Evolutionary conservation across 805 yeast species (phyloP), one percentile per base, ranked within the genome.

Genomic region (Tetrapisispora phaffii): DNA sequence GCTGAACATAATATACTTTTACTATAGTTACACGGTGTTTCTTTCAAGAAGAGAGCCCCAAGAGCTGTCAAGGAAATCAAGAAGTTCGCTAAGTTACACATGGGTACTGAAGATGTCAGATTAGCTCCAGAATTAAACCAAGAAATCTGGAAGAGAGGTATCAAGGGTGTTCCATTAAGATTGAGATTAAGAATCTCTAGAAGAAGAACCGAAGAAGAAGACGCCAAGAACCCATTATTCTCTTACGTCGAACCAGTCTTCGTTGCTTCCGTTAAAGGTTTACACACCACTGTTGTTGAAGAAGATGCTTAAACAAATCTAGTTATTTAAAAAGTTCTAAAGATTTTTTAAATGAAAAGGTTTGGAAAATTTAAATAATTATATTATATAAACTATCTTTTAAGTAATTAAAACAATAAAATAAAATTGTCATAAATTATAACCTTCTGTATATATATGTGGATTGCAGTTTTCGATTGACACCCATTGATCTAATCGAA

Each of bases 1-100:
- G 10, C 4, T 10, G 24, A 19, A 38, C 26, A 19, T 28, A 38
- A 38, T 28, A 13, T 17, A 7, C 13, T 34, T 34, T 43, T 60
- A 39, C 19, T 29, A n/a, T 67, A 84, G 94, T 85, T 88, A 72
- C 95, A 86, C 77, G 97, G 97, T 80, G 89, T 83, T 65, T 85
- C 87, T 76, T 93, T 90, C 96, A 93, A 93, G 82, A 85, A 85
- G 85, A 88, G 97, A 80, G 99, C 99, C 69, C 99, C 99, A 77
- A 86, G 78, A 72, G 98, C 99, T 67, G 93, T 90, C 77, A 93
- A 87, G 85, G 98, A 88, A 76, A 89, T 93, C 79, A 90, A 87
- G 82, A 88, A 85, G 77, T 93, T 93, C 72, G 97, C 97, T 70
- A 80, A 85, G 72, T 81, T 86, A 78, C 97, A 90, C 85, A 87